Evolutionary conservation across 371 early-diverging fungal species (phyloP), one percentile per base, ranked within the genome.

Genomic region (Batrachochytrium dendrobatidis): DNA sequence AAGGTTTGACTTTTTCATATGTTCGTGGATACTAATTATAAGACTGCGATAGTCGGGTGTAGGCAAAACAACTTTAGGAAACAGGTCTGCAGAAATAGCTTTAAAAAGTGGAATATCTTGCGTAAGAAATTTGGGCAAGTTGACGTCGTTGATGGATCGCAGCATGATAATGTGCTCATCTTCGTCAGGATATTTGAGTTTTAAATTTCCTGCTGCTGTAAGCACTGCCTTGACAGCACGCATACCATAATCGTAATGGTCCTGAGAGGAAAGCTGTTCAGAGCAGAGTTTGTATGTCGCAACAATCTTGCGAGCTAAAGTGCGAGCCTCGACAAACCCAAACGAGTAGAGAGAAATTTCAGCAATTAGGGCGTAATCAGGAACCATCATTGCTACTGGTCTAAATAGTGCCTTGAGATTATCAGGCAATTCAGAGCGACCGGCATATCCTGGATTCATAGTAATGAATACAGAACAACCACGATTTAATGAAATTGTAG

Each of bases 381-480:
- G 81, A 4, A 78, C 76, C 75, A 49, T 49, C 50, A 49, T 26
- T 3, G 50, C 50, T 2, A 26, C 78, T 7, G 81, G 80, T 33
- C 81, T 51, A 67, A 82, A 82, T 24, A 83, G 53, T 2, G 81
- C 81, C 56, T 76, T 80, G 57, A 84, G 61, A 52, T 78, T 80
- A 61, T 76, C 80, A 1, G 84, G 84, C 22, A 84, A 66, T 53
- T 78, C 77, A 55, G 68, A 69, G 32, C 84, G 71, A 3, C 82
- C 82, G n/a, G 74, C 74, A 69, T 83, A 82, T 46, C 82, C 82
- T 22, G 82, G 75, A 61, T 84, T 84, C 81, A 84, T 80, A 12
- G 84, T 84, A 53, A 84, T 77, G 60, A 83, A 83, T 1, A 71
- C 75, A 8, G 77, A 75, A 51, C 76, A 77, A 15, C 73, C 73